These are phyloP conservation scores for Trichosporon sp. DNA, from an alignment of 1,284 basidiomycete species.

Conservation along the genomic window DNA sequence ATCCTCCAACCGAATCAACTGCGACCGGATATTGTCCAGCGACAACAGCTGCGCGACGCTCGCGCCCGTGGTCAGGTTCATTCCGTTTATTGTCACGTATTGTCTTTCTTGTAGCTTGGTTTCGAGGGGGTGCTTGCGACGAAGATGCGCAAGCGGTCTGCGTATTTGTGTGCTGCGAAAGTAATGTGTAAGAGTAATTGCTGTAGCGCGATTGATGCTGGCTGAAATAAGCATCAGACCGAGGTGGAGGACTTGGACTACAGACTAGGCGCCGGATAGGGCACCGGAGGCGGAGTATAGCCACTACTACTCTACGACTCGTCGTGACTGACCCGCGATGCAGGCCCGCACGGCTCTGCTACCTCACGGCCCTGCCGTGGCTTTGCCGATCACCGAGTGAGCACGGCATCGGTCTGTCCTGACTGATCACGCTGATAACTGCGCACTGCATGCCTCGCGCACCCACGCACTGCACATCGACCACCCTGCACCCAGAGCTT, in stretches of 20 bases:
- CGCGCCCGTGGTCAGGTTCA: slow-evolving; percentile 52
- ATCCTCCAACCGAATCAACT: slow-evolving; percentile 86
- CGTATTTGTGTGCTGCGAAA: neutral
- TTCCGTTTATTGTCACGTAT: slow-evolving; percentile 13
- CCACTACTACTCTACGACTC: no score
- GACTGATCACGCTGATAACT: no score
- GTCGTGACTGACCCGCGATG: neutral
- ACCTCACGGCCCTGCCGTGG: neutral
- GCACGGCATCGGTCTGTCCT: no score
- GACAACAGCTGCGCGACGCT: slow-evolving; percentile 69
- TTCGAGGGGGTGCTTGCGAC: neutral
- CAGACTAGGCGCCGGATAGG: no score
- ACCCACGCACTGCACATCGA: no score
- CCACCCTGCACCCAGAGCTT: no score
- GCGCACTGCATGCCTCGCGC: no score
- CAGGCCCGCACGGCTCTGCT: neutral
- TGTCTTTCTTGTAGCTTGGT: neutral
- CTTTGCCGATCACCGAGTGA: neutral
- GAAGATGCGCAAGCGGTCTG: neutral
- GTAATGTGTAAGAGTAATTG: no score
- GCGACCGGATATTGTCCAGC: slow-evolving; percentile 76
- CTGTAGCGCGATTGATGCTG: no score
- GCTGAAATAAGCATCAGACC: neutral
- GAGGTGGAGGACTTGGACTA: no score
- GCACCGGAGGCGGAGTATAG: no score